Conservation (phyloP, 1,284 basidiomycete species). For the Athelia sp. region DNA sequence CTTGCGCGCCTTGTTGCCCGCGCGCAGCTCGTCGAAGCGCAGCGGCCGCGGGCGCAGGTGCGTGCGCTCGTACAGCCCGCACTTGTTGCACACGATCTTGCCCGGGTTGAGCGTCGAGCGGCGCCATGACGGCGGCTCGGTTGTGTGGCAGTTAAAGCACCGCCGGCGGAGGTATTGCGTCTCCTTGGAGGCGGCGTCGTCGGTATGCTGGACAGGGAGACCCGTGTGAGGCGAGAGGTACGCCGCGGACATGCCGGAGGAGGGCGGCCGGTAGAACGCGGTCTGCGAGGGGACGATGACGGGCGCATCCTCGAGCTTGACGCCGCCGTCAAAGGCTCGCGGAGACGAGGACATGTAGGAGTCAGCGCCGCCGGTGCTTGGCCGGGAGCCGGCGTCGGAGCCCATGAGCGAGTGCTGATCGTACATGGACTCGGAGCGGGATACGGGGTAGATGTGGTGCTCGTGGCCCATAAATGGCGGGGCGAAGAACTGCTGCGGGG, state of each 20-base stretch:
- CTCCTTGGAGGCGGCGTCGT: conserved; percentile 82
- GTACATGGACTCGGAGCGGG: conserved; percentile 18
- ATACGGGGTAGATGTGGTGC: conserved; percentile 15
- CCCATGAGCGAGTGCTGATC: conserved; percentile 25
- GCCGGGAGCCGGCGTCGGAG: no score
- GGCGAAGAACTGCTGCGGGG: conserved; percentile 33
- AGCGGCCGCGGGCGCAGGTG: conserved; percentile 74
- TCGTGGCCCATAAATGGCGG: conserved; percentile 25
- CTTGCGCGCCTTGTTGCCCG: conserved; percentile 75
- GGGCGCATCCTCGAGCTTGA: conserved; percentile 59
- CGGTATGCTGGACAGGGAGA: conserved; percentile 76
- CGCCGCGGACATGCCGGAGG: conserved; percentile 19
- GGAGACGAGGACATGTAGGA: conserved; percentile 36
- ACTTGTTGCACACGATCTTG: conserved; percentile 89
- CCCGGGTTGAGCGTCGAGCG: conserved; percentile 80
- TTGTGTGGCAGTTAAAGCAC: conserved; percentile 86
- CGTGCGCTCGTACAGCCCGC: conserved; percentile 81
- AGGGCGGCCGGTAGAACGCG: conserved; percentile 20
- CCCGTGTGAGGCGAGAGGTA: conserved; percentile 50
- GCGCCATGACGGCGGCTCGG: conserved; percentile 81
- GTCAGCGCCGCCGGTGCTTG: no score
- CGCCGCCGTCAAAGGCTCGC: conserved; percentile 38
- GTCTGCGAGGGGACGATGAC: conserved; percentile 60
- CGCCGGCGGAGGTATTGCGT: conserved; percentile 80
- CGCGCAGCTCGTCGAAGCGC: conserved; percentile 78